Evolutionary conservation across 306 rosid species (phyloP).

Genomic region (Begonia peltatifolia): DNA sequence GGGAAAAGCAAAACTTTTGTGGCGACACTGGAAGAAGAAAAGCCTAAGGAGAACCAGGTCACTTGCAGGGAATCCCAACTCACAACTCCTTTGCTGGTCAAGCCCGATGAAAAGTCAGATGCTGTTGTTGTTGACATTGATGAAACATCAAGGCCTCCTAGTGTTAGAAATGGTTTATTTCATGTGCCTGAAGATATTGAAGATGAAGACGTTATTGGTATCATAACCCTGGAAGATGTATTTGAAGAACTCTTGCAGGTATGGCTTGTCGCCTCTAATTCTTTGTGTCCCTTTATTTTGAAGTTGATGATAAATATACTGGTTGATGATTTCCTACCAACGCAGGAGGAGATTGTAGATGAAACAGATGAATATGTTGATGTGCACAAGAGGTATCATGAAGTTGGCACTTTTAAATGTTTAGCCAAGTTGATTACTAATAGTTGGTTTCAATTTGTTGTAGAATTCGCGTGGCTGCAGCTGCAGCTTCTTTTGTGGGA

Average conservation of each 20-base stretch:
- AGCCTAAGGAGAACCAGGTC: slow-evolving; percentile 22
- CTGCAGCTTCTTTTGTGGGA: slow-evolving; percentile 32
- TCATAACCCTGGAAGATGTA: slow-evolving; percentile 20
- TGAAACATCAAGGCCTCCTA: slow-evolving; percentile 29
- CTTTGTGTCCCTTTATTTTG: background rate
- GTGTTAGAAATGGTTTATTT: slow-evolving; percentile 14
- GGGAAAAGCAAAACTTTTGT: slow-evolving; percentile 36
- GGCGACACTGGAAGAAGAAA: slow-evolving; percentile 31
- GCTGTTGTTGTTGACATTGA: slow-evolving; percentile 56
- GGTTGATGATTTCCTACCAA: background rate
- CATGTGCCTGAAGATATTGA: slow-evolving; percentile 48
- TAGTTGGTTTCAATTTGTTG: too few species aligned
- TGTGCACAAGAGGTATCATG: slow-evolving; percentile 54
- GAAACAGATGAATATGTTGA: slow-evolving; percentile 52
- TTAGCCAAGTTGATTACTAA: too few species aligned
- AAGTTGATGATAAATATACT: background rate
- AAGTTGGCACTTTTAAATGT: background rate
- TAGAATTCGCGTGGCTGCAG: slow-evolving; percentile 40
- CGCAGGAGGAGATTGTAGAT: slow-evolving; percentile 47
- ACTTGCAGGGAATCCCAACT: slow-evolving; percentile 27
- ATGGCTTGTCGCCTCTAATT: slow-evolving; percentile 1
- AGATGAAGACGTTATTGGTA: slow-evolving; percentile 89
- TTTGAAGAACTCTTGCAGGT: slow-evolving; percentile 88
- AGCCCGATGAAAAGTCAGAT: slow-evolving; percentile 26
- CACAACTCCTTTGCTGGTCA: slow-evolving; percentile 57